Percentiles rank a stretch among this genome's conserved stretches.
phyloP scores from a whole-genome alignment of 768 basidiomycete genomes.

The Xanthoconium stramineum region DNA sequence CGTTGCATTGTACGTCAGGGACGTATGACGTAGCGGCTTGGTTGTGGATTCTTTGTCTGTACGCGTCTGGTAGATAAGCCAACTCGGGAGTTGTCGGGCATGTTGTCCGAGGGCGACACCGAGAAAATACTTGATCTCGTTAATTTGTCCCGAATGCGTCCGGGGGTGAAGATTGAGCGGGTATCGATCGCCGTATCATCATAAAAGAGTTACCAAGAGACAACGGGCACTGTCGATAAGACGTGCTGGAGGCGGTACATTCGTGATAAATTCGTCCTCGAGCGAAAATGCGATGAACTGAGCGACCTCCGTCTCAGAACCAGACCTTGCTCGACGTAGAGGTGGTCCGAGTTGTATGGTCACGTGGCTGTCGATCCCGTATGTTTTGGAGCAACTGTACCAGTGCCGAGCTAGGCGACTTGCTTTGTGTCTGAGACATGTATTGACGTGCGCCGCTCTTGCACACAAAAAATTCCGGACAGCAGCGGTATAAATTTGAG shows the following conservation, averaged over 20 bases:
- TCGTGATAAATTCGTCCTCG: neutral
- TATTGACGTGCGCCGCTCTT: neutral
- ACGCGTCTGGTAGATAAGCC: too few species aligned
- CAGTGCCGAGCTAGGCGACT: neutral
- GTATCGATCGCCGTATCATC: neutral
- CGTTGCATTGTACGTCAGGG: too few species aligned
- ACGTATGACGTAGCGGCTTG: too few species aligned
- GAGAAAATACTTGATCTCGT: too few species aligned
- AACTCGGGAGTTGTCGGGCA: too few species aligned
- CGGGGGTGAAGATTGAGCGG: neutral
- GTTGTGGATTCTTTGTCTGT: too few species aligned
- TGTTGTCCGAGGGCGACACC: too few species aligned
- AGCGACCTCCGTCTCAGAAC: too few species aligned
- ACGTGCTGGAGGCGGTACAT: neutral
- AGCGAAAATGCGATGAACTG: neutral
- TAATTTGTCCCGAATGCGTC: neutral
- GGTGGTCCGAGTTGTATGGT: neutral
- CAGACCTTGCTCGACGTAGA: neutral
- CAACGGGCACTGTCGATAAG: neutral
- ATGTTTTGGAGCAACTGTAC: too few species aligned
- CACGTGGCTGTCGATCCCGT: slow-evolving; percentile 2
- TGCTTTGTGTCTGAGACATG: slow-evolving; percentile 21
- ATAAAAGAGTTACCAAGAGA: neutral
- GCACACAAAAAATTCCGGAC: neutral
- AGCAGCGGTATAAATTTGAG: slow-evolving; percentile 17